Base-by-base conservation (phyloP, 2,329 filamentous ascomycete species). In the Pseudopithomyces chartarum region DNA sequence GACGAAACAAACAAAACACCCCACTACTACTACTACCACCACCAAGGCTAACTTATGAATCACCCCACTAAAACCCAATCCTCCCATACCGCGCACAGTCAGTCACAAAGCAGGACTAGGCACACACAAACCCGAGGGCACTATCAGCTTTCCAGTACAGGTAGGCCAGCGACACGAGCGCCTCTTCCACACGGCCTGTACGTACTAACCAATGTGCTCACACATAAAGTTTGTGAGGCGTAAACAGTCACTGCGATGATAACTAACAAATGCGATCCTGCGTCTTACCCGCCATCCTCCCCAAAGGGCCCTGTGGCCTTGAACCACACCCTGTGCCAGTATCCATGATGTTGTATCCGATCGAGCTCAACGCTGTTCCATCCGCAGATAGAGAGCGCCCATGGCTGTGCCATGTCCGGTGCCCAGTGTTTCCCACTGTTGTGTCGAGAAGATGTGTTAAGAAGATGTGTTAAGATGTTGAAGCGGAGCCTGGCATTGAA, bases 391-490 rank as follows among this genome's bases (percentile, higher is more conserved):
- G 34, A 44, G 53, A 55, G 48, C 53, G 53, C 53, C 53, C 54
- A 56, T 49, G 54, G 23, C 46, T 1, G 17, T 51, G 47, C 50
- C 54, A 49, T 56, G 54, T 56, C 54, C 54, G 54, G 48, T 56
- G 48, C 54, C 54, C 53, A 55, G 54, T 56, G 54, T 52, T 52
- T 55, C 42, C 42, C 48, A 52, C 54, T 47, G 42, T 56, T 51
- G 40, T 46, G 36, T 47, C 33, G 17, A 43, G 36, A 33, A 26
- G n/a, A 29, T n/a, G 17, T 11, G 32, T 29, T 26, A 11, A 26
- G 26, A 12, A 26, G n/a, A 29, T n/a, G 17, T 11, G 32, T 29
- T 26, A 11, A 26, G 26, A 12, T 34, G 52, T 50, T 46, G 39
- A 55, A 39, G 36, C 39, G 52, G 33, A 50, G 42, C 29, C 29